A percentile compares a stretch with the other conserved stretches of the same genome.
Conservation (phyloP, 2,329 filamentous ascomycete species). For the Colletotrichum sp. region DNA sequence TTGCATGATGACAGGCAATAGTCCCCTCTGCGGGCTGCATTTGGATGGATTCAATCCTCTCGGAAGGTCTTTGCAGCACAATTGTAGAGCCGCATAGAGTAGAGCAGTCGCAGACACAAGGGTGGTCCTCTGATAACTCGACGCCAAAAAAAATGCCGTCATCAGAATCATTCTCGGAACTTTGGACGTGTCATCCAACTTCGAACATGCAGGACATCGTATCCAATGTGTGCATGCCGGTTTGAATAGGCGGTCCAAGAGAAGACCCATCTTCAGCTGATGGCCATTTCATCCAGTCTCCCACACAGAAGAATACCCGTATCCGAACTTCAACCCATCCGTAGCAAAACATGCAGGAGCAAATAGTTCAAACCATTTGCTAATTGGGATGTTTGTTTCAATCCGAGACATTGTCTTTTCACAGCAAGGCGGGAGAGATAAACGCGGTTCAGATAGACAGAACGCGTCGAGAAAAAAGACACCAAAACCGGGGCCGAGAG, state of each 20-base stretch:
- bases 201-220: background rate
- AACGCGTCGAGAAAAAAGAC: background rate
- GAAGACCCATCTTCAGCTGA: background rate
- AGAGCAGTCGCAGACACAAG: background rate
- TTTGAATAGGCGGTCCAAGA: background rate
- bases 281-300: background rate
- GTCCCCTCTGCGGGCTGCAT: background rate
- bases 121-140: background rate
- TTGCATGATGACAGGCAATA: background rate
- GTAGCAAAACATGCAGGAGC: background rate
- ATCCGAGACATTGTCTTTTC: background rate
- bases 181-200: background rate
- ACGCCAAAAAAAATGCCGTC: background rate
- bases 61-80: background rate
- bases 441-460: background rate
- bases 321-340: background rate
- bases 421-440: background rate
- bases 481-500: background rate
- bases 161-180: background rate
- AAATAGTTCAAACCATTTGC: background rate
- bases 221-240: background rate
- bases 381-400: background rate
- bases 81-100: background rate
- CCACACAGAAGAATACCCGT: background rate
- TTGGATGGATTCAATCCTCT: background rate